Evolutionary conservation across 2,329 filamentous ascomycete genomes (phyloP).

Genomic region (Claviceps monticola): DNA sequence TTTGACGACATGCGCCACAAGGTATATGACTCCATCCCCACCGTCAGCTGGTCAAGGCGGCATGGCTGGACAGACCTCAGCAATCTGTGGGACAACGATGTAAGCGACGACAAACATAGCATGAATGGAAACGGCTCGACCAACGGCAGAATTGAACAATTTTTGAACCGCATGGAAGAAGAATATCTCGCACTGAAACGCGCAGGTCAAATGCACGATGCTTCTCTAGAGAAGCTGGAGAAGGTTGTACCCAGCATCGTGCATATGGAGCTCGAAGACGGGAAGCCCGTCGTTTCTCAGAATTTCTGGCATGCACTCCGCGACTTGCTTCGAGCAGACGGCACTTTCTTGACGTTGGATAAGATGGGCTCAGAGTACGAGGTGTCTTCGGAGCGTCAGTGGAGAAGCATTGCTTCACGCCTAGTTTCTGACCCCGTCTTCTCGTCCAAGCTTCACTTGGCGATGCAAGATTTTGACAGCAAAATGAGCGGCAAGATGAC

Average conservation of each 20-base stretch:
- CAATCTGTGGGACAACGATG: constrained; percentile 9
- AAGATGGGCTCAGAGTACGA: constrained; percentile 23
- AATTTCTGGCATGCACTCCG: constrained; percentile 56
- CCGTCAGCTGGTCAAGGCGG: constrained; percentile 15
- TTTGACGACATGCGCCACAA: constrained; percentile 7
- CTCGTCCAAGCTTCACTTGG: constrained; percentile 14
- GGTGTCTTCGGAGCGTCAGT: constrained; percentile 31
- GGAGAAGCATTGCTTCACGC: constrained; percentile 30
- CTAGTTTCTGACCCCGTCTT: constrained; percentile 23
- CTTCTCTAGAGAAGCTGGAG: constrained; percentile 29
- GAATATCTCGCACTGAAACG: constrained; percentile 18
- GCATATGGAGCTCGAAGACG: constrained; percentile 38
- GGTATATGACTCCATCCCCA: constrained; percentile 13
- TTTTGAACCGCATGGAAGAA: constrained; percentile 15
- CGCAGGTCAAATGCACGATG: constrained; percentile 20
- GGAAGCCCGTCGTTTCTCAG: constrained; percentile 38
- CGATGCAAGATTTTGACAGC: constrained; percentile 13
- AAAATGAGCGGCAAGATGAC: constrained; percentile 19
- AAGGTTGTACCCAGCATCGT: constrained; percentile 41
- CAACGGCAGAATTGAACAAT: constrained; percentile 10
- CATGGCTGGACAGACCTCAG: constrained; percentile 9
- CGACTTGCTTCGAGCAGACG: constrained; percentile 36
- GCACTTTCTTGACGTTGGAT: constrained; percentile 32
- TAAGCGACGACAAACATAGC: constrained; percentile 4
- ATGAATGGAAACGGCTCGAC: constrained; percentile 4